Evolutionary conservation across 805 yeast species (phyloP).

Genomic region (Lipomyces kockii): DNA sequence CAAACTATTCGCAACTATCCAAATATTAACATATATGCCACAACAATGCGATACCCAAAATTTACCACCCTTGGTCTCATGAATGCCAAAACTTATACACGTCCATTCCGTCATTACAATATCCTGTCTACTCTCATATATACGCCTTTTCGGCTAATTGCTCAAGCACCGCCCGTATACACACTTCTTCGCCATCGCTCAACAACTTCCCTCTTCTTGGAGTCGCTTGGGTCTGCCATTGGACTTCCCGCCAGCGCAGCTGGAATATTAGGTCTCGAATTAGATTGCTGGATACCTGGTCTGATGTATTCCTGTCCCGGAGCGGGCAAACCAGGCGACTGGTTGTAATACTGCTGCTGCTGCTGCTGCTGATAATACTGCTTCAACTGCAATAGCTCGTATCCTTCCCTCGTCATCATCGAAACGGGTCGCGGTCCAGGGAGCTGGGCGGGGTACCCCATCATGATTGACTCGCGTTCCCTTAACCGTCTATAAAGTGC

Average conservation of each 20-base stretch:
- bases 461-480: conserved; percentile 15
- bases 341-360: neutral
- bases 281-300: conserved; percentile 4
- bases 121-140: too few species aligned
- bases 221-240: neutral
- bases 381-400: conserved; percentile 10
- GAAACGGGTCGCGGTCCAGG: conserved; percentile 7
- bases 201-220: conserved; percentile 18
- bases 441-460: neutral
- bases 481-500: conserved; percentile 18
- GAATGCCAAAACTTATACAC: too few species aligned
- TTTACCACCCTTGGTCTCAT: too few species aligned
- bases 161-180: conserved; percentile 4
- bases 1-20: too few species aligned
- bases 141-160: neutral
- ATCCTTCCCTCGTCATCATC: conserved; percentile 25
- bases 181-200: conserved; percentile 31
- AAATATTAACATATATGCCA: too few species aligned
- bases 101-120: neutral
- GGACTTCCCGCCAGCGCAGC: neutral
- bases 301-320: neutral
- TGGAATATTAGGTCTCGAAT: neutral
- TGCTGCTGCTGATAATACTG: conserved; percentile 11
- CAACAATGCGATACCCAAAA: too few species aligned
- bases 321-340: neutral